Percentiles rank a stretch among this genome's conserved stretches.
These are phyloP conservation scores for Tetrahymena malaccensis DNA, from an alignment of 73 alveolate species.

Conservation along the genomic window DNA sequence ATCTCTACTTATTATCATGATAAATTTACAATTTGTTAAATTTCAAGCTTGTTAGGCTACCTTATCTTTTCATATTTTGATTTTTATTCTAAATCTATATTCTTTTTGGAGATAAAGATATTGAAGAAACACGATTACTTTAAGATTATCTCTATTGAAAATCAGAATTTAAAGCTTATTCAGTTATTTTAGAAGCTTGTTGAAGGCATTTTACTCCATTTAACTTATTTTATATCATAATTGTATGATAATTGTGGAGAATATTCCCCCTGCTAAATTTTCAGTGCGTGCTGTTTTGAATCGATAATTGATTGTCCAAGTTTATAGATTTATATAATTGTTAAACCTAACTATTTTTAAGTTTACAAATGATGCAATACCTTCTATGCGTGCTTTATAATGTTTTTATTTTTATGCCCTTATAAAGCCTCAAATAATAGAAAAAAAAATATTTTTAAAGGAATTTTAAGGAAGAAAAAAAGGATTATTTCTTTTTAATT, in stretches of 20 bases:
- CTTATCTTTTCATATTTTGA: neutral
- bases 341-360: too few relatives aligned
- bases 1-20: neutral
- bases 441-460: neutral
- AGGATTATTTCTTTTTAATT: neutral
- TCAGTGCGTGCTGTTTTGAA: neutral
- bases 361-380: neutral
- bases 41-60: neutral
- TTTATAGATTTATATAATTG: too few relatives aligned
- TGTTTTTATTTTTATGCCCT: neutral
- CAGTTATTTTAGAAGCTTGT: neutral
- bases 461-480: neutral
- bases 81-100: too few relatives aligned
- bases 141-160: neutral
- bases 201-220: neutral
- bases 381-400: neutral
- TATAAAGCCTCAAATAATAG: neutral
- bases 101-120: neutral
- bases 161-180: neutral
- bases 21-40: too few relatives aligned
- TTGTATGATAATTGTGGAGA: neutral
- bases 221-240: neutral
- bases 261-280: neutral
- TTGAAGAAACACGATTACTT: neutral
- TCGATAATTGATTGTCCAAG: neutral